Base-by-base conservation (phyloP, 768 basidiomycete genomes). In the Amanita fuliginea region DNA sequence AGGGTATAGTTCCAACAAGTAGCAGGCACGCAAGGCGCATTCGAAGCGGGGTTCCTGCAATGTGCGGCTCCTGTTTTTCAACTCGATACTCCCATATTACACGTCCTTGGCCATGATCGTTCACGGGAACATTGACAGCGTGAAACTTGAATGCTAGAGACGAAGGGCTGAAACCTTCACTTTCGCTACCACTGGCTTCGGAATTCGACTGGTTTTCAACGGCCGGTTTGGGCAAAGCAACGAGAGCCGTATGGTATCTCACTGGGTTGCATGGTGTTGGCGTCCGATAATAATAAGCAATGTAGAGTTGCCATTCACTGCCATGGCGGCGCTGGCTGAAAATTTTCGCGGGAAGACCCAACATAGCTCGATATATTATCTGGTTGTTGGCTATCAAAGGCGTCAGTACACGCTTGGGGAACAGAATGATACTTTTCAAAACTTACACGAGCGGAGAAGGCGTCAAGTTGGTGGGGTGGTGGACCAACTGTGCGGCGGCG, bases 51-150 rank as follows among this genome's bases (percentile, higher is more conserved):
- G 49, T 42, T 10, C 28, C 42, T 24, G 32, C 21, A 21, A 43
- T 16, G 14, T 40, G 28, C 2, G 41, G 40, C n/a, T 35, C 39
- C 6, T 34, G 42, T 28, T 32, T 30, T 32, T 50, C 49, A 24
- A 42, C 49, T 5, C 41, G 36, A 14, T 28, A 41, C 19, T 50
- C 14, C 49, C 49, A 50, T 5, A 40, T 19, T 3, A 50, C 22
- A n/a, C 49, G 49, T 13, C 49, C 49, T n/a, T 40, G 41, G 4
- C 49, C 49, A 16, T 50, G 42, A 26, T 50, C 41, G 41, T 50
- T 50, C 10, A 50, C 41, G 21, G 49, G 49, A 6, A 35, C 41
- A 28, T 50, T 50, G 42, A 50, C 40, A 22, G 33, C 49, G 21
- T 50, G 49, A 33, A 50, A 50, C 26, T 42, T 50, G 18, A 22